Evolutionary conservation across 352 stramenopile genomes (phyloP), one percentile per base, ranked within the genome.

Genomic region (Pythium aphanidermatum): DNA sequence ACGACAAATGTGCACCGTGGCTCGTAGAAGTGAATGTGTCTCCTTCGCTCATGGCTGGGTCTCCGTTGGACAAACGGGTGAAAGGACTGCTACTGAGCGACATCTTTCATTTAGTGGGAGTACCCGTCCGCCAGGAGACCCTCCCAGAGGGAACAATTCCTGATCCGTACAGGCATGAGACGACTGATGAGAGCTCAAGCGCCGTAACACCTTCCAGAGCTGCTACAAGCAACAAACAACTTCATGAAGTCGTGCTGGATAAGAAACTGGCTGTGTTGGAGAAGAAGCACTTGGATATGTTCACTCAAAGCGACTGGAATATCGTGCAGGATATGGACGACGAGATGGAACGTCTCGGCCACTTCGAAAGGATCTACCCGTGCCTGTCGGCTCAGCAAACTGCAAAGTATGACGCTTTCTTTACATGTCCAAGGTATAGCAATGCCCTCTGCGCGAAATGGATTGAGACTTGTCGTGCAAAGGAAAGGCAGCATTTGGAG

Each of bases 61-160:
- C 76, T 0, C 77, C 77, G 12, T 63, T 92, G 0, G 80, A 92
- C 27, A 70, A 75, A 14, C 65, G 75, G 10, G 61, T 91, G 9
- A 92, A 92, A 43, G 80, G 77, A 2, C 44, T 89, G n/a, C 48
- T 92, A 5, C 51, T 92, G 13, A 86, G 71, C 27, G 81, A 92
- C 38, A 84, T 80, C n/a, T 73, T 89, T 28, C 76, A 92, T 36
- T 60, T 92, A 16, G 76, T 92, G 2, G 81, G 81, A 8, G 45
- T 88, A 5, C 70, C 73, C 3, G 70, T 83, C 0, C 49, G 68
- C 0, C 21, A 75, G 1, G 28, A 55, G 7, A 65, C 28, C 17
- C 24, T 83, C 0, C 68, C 70, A 14, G 30, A 14, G 1, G 58
- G 52, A 0, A 40, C 24, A 1, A 49, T 79, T 5, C 72, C 72